These are phyloP conservation scores for Crepidotus variabilis DNA, from an alignment of 768 basidiomycete genomes.

Conservation along the genomic window DNA sequence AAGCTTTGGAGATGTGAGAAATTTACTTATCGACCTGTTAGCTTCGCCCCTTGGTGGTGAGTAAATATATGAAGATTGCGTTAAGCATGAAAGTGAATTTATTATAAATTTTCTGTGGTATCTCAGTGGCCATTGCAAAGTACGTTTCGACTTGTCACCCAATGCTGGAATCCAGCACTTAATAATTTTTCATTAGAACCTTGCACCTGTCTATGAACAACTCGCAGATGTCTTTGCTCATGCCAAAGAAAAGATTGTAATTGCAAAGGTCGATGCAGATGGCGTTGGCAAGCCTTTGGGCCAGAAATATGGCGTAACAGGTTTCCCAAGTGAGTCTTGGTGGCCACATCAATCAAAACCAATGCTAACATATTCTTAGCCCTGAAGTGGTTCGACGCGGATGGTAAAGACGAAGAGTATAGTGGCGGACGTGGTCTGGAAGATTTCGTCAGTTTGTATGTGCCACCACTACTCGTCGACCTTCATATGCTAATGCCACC, in stretches of 20 bases:
- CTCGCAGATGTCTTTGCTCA: conserved; percentile 84
- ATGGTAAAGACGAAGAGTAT: conserved; percentile 66
- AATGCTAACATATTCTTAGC: no score
- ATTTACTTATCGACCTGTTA: conserved; percentile 21
- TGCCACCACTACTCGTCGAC: neutral
- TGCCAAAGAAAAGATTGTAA: conserved; percentile 75
- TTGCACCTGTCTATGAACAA: conserved; percentile 86
- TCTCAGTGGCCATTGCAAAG: conserved; percentile 83
- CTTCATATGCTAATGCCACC: neutral
- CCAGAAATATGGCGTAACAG: conserved; percentile 72
- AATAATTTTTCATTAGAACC: conserved; percentile 47
- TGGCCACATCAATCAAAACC: no score
- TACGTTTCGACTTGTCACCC: conserved; percentile 22
- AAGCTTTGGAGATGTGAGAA: neutral
- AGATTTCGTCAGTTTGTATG: conserved; percentile 71
- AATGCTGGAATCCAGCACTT: neutral
- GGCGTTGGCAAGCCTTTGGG: conserved; percentile 78
- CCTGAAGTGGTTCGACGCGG: conserved; percentile 83
- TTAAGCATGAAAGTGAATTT: neutral
- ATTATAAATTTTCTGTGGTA: neutral
- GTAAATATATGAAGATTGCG: conserved; percentile 15
- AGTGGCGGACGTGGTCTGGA: conserved; percentile 81
- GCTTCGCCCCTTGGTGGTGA: conserved; percentile 89
- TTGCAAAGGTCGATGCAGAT: conserved; percentile 94
- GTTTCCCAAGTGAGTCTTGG: conserved; percentile 82